Conservation (phyloP, 345 rosid genomes). For the Gossypium rotundifolium region DNA sequence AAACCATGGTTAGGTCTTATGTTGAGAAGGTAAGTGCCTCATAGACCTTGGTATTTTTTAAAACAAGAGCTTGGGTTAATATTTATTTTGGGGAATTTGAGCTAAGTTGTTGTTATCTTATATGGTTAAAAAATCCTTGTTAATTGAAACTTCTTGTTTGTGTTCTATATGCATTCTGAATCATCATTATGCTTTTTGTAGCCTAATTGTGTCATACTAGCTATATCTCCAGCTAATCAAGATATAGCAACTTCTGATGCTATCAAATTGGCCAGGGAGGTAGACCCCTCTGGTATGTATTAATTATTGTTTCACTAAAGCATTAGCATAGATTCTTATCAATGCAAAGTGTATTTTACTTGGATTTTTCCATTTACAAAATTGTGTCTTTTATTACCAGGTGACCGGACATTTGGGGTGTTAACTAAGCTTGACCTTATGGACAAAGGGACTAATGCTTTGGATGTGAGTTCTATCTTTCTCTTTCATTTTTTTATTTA, state of each 20-base stretch:
- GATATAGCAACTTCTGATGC: constrained; percentile 75
- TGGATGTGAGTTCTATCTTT: constrained; percentile 50
- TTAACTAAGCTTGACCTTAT: constrained; percentile 92
- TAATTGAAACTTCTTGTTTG: neutral
- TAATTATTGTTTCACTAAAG: neutral
- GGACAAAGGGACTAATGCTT: constrained; percentile 97
- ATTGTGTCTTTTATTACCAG: constrained; percentile 21
- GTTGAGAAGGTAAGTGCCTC: constrained; percentile 42
- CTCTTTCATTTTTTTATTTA: neutral
- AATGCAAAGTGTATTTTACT: neutral
- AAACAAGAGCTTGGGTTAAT: too few relatives aligned
- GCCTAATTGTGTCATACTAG: constrained; percentile 64
- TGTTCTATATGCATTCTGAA: neutral
- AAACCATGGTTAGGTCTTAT: constrained; percentile 57
- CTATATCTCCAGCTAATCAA: constrained; percentile 69
- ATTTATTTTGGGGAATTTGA: neutral
- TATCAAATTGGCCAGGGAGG: constrained; percentile 64
- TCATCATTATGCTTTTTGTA: neutral
- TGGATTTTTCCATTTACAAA: neutral
- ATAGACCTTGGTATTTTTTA: neutral
- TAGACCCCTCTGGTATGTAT: constrained; percentile 46
- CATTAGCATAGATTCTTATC: neutral
- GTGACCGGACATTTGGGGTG: constrained; percentile 97
- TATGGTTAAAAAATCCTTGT: neutral
- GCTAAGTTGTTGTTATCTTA: neutral